Conservation (phyloP, 345 rosid genomes). For the Boechera divaricarpa region DNA sequence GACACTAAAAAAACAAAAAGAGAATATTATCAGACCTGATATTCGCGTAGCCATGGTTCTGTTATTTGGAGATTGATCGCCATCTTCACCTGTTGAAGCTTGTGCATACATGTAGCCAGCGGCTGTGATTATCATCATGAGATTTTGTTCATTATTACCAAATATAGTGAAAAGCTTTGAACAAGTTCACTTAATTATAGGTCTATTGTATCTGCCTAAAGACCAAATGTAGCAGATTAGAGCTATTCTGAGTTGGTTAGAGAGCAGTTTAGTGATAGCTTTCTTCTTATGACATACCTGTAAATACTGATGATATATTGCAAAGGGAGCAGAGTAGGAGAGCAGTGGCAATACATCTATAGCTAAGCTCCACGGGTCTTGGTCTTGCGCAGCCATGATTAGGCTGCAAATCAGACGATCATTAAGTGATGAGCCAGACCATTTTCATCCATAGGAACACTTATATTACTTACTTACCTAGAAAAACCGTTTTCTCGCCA, state of each 20-base stretch:
- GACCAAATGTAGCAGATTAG: neutral
- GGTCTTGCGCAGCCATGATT: constrained; percentile 84
- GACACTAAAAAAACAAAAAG: neutral
- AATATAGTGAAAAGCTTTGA: neutral
- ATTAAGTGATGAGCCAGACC: neutral
- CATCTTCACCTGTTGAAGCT: constrained; percentile 78
- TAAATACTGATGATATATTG: constrained; percentile 89
- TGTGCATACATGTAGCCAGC: constrained; percentile 87
- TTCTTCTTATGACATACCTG: constrained; percentile 53
- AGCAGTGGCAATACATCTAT: constrained; percentile 79
- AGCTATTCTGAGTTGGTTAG: neutral
- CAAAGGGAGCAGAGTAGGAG: constrained; percentile 87
- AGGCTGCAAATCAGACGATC: constrained; percentile 51
- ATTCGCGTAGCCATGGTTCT: constrained; percentile 97
- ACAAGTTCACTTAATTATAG: neutral
- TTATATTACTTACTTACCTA: constrained; percentile 53
- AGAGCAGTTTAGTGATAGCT: neutral
- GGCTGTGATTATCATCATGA: constrained; percentile 58
- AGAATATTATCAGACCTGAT: constrained; percentile 58
- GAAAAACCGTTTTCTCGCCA: constrained; percentile 94
- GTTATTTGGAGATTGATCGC: constrained; percentile 85
- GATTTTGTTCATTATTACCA: constrained; percentile 3
- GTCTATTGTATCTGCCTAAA: neutral
- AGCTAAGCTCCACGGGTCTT: constrained; percentile 71
- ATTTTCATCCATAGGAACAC: neutral